A percentile compares a stretch with the other conserved stretches of the same genome.
Evolutionary conservation across 805 yeast species (phyloP).

Genomic region (Saccharomycopsis lassenensis): DNA sequence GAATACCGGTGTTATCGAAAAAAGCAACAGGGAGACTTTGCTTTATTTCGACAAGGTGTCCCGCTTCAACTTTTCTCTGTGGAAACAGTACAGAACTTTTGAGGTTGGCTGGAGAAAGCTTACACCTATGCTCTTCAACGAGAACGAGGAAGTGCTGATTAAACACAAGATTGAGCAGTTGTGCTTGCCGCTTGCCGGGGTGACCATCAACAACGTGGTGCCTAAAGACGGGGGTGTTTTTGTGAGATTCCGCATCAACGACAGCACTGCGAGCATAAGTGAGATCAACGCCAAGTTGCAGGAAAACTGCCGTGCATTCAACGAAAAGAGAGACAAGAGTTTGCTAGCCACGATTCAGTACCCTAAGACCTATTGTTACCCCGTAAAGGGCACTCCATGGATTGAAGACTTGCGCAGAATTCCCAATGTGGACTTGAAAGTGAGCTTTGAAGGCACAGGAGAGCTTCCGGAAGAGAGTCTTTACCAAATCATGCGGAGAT

Average conservation of each 20-base stretch:
- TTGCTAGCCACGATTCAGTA: constrained; percentile 21
- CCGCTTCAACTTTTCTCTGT: neutral
- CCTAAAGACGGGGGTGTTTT: constrained; percentile 94
- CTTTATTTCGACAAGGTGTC: constrained; percentile 39
- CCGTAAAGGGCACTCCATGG: constrained; percentile 92
- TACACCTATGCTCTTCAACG: neutral
- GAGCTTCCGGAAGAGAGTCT: constrained; percentile 59
- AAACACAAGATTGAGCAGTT: constrained; percentile 18
- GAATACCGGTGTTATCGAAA: constrained; percentile 46
- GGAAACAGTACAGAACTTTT: neutral
- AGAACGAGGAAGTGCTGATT: neutral
- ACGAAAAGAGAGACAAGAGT: constrained; percentile 30
- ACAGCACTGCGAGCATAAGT: constrained; percentile 32
- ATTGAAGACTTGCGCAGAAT: constrained; percentile 80
- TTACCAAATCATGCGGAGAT: constrained; percentile 73
- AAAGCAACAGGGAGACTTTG: constrained; percentile 37
- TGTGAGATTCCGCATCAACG: constrained; percentile 54
- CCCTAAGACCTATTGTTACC: constrained; percentile 43
- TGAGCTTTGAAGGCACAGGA: constrained; percentile 70
- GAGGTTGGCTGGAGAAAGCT: no score
- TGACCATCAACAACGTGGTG: constrained; percentile 47
- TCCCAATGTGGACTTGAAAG: constrained; percentile 53
- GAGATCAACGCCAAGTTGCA: constrained; percentile 45
- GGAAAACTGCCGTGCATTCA: no score
- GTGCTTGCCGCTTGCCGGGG: constrained; percentile 29